A percentile compares a stretch with the other conserved stretches of the same genome.
Conservation (phyloP, 495 filamentous ascomycete genomes). For the Aspergillus sclerotiicarbonarius region DNA sequence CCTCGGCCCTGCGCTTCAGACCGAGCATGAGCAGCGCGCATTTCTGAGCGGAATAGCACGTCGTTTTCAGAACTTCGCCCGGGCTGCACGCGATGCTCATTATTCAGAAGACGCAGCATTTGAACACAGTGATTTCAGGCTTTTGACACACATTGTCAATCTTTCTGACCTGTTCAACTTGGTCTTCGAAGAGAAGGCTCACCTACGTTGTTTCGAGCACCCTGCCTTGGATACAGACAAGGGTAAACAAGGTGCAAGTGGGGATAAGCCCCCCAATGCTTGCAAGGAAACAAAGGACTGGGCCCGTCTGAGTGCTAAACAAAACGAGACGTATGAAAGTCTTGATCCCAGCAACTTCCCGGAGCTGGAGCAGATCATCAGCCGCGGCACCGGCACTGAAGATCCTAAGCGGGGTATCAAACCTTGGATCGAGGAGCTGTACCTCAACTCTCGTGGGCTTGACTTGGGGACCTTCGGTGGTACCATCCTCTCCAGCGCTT, state of each 20-base stretch:
- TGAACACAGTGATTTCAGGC: neutral
- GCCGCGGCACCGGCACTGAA: neutral
- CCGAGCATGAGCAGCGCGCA: neutral
- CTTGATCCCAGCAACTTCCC: too few relatives aligned
- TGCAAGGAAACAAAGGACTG: neutral
- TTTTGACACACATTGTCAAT: neutral
- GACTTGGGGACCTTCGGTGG: conserved; percentile 41
- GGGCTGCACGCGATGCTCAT: neutral
- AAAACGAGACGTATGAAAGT: neutral
- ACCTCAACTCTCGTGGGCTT: conserved; percentile 33
- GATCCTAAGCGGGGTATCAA: conserved; percentile 20
- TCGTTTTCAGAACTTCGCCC: neutral
- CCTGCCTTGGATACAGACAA: neutral
- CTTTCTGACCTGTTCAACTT: neutral
- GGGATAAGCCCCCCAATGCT: neutral
- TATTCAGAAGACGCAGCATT: neutral
- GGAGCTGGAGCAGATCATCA: neutral
- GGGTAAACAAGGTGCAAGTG: neutral
- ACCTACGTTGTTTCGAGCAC: neutral
- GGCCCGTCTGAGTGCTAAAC: neutral
- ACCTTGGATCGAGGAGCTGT: conserved; percentile 30
- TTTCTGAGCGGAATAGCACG: neutral
- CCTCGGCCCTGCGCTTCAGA: neutral
- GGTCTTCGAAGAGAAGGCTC: neutral
- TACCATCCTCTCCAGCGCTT: conserved; percentile 41